These are phyloP conservation scores for Geranium rotundifolium DNA, from an alignment of 345 rosid species.

Conservation along the genomic window DNA sequence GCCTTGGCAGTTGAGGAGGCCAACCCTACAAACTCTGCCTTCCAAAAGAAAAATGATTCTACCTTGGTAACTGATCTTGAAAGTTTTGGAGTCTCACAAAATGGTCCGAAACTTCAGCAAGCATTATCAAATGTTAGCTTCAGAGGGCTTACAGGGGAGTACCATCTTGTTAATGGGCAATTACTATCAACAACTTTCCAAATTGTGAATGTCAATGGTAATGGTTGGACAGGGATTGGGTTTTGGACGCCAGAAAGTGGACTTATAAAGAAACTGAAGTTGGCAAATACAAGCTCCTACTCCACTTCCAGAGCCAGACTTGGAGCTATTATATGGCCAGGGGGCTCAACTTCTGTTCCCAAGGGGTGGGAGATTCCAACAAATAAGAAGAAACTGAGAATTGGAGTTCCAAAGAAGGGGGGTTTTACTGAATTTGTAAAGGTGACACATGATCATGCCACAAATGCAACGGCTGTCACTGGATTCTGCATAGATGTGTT, in stretches of 20 bases:
- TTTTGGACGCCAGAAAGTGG: conserved; percentile 9
- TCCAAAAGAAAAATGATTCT: neutral
- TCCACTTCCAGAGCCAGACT: neutral
- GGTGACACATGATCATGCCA: conserved; percentile 4
- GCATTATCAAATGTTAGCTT: neutral
- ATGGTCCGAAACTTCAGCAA: conserved; percentile 6
- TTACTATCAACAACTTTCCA: conserved; percentile 2
- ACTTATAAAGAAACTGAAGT: neutral
- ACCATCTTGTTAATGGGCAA: neutral
- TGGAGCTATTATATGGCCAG: conserved; percentile 16
- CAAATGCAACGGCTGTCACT: neutral
- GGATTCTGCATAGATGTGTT: conserved; percentile 19
- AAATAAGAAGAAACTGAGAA: conserved; percentile 11
- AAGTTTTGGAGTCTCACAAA: conserved; percentile 4
- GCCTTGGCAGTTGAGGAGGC: no score
- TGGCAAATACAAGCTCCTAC: neutral
- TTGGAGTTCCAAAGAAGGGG: conserved; percentile 12
- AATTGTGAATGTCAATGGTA: conserved; percentile 5
- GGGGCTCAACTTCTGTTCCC: conserved; percentile 6
- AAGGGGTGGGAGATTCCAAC: conserved; percentile 17
- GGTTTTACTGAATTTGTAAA: conserved; percentile 14
- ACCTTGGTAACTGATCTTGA: conserved; percentile 3
- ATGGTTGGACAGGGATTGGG: neutral
- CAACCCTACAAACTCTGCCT: neutral
- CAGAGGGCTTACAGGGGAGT: conserved; percentile 7